These are phyloP conservation scores for Didymosphaeria variabile DNA, from an alignment of 2,329 filamentous ascomycete genomes.

Conservation along the genomic window DNA sequence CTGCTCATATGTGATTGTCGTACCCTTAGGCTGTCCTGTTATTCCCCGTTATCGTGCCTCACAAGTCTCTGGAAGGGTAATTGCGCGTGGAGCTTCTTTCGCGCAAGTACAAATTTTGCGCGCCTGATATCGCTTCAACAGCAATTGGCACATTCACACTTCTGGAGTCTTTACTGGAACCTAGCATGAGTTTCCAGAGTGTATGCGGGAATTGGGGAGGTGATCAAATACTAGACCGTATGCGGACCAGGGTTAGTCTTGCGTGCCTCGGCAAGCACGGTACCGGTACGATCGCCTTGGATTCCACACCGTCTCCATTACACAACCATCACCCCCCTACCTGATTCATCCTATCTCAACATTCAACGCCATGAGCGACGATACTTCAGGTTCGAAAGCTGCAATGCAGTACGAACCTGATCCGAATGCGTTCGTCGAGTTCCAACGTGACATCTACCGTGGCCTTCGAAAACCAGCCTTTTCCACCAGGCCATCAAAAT, in stretches of 20 bases:
- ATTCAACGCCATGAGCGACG: not conserved
- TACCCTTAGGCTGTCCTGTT: too few relatives aligned
- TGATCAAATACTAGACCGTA: not conserved
- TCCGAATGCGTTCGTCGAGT: slow-evolving; percentile 42
- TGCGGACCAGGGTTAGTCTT: not conserved
- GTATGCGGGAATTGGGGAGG: too few relatives aligned
- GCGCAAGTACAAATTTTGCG: too few relatives aligned
- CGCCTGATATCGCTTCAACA: too few relatives aligned
- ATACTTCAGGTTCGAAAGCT: slow-evolving; percentile 6
- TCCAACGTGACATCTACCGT: slow-evolving; percentile 51
- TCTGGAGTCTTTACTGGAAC: too few relatives aligned
- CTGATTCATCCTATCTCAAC: not conserved
- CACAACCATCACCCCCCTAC: not conserved
- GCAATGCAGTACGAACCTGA: slow-evolving; percentile 45
- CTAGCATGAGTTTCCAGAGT: too few relatives aligned
- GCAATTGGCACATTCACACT: too few relatives aligned
- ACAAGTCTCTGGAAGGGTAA: too few relatives aligned
- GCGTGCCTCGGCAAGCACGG: not conserved
- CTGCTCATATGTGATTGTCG: too few relatives aligned
- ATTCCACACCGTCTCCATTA: not conserved
- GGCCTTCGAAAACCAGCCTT: slow-evolving; percentile 48
- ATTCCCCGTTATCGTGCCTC: too few relatives aligned
- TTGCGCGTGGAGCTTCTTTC: too few relatives aligned
- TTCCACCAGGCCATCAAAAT: slow-evolving; percentile 52
- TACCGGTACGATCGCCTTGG: not conserved